Conservation (phyloP, 1,139 yeast genomes). For the Nakaseomyces delphensis region DNA sequence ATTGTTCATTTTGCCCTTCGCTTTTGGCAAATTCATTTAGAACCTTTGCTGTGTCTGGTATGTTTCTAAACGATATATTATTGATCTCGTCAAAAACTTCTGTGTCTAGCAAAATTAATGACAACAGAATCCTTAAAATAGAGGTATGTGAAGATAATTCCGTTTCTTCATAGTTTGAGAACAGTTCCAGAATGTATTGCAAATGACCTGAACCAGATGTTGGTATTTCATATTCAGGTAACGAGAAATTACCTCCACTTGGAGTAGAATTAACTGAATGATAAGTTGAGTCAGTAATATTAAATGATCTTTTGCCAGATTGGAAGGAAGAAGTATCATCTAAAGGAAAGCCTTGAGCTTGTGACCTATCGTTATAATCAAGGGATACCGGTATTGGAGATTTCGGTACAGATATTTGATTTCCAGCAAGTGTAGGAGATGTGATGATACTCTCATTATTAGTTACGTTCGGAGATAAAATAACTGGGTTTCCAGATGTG, state of each 20-base stretch:
- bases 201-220: slow-evolving; percentile 12
- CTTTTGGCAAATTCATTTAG: neutral
- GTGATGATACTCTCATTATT: slow-evolving; percentile 8
- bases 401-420: neutral
- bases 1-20: neutral
- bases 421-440: neutral
- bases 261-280: slow-evolving; percentile 1
- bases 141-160: slow-evolving; percentile 25
- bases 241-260: neutral
- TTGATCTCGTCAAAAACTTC: slow-evolving; percentile 24
- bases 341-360: slow-evolving; percentile 7
- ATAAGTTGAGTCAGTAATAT: slow-evolving; percentile 4
- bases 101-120: slow-evolving; percentile 23
- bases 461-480: slow-evolving; percentile 10
- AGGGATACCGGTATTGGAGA: slow-evolving; percentile 4
- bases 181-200: slow-evolving; percentile 20
- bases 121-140: slow-evolving; percentile 21
- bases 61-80: slow-evolving; percentile 19
- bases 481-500: slow-evolving; percentile 10
- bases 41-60: slow-evolving; percentile 15
- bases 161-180: slow-evolving; percentile 18
- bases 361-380: slow-evolving; percentile 2
- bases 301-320: slow-evolving; percentile 7
- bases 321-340: slow-evolving; percentile 8
- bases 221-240: slow-evolving; percentile 1